Evolutionary conservation across 768 basidiomycete species (phyloP).

Genomic region (Rhodosporidiobolus odoratus): DNA sequence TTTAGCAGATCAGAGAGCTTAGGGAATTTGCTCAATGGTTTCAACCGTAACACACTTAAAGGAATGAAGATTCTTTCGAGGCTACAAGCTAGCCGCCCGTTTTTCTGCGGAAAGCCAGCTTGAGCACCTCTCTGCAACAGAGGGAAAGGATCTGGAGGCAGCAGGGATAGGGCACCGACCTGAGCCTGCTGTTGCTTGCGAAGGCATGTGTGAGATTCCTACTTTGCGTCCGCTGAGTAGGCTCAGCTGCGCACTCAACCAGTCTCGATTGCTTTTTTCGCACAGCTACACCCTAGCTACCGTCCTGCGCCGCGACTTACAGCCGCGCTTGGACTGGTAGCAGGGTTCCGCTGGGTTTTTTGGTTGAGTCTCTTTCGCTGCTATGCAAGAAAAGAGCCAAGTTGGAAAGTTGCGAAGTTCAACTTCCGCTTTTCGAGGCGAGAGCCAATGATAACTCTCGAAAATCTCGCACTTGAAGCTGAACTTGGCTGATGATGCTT

Average conservation of each 20-base stretch:
- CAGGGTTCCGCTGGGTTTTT: background rate
- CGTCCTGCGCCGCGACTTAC: background rate
- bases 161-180: background rate
- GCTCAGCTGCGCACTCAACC: background rate
- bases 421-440: background rate
- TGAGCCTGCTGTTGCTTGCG: background rate
- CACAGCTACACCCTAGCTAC: background rate
- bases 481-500: background rate
- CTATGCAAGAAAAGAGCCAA: background rate
- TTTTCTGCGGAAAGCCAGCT: background rate
- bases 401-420: background rate
- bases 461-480: background rate
- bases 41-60: background rate
- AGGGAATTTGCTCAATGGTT: background rate
- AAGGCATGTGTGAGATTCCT: background rate
- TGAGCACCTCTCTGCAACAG: background rate
- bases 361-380: background rate
- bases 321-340: background rate
- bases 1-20: background rate
- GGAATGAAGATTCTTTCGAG: background rate
- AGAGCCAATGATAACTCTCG: background rate
- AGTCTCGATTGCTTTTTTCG: background rate
- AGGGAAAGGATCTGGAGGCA: background rate
- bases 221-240: background rate
- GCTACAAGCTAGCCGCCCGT: background rate